Evolutionary conservation across 2,329 filamentous ascomycete species (phyloP), one percentile per base, ranked within the genome.

Genomic region (Huntiella bhutanensis): DNA sequence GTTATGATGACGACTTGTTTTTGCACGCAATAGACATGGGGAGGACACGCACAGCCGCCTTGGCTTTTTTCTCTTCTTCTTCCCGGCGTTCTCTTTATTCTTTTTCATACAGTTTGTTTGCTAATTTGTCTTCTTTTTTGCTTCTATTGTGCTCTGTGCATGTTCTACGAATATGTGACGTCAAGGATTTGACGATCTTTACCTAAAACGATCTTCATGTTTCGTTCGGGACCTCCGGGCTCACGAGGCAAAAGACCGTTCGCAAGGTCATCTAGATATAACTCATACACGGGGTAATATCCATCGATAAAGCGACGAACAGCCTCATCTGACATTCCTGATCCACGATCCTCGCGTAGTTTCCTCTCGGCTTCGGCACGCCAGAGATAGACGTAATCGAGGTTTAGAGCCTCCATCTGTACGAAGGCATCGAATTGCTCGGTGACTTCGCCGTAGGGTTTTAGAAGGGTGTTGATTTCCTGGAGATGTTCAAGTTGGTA

Each of bases 381-480:
- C 87, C 87, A 94, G 51, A 71, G 72, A 55, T 94, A 94, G 45
- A 93, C 87, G 56, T 77, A 87, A 43, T 68, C 66, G 4, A 75
- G 68, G 53, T 91, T 67, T 54, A 81, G 71, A 4, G 86, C 81
- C 55, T 93, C 71, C 51, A 76, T 61, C 53, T 77, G 71, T 38
- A 76, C 62, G 46, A 76, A 72, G 6, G 66, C 68, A 45, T 73
- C 65, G 28, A 76, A 63, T 13, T 62, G 58, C 51, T 66, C 59
- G 3, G 69, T 73, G 28, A 74, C 53, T 17, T 52, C 55, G 48
- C 72, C 66, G 55, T 75, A 76, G 4, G 52, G 58, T 8, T 51
- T 53, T 4, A 75, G 60, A 45, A 58, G 58, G 12, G 63, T 60
- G 55, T 75, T 75, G 53, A 75, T 54, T 44, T 69, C 64, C 3